Conservation (phyloP, 345 rosid species). For the Balakata baccata region DNA sequence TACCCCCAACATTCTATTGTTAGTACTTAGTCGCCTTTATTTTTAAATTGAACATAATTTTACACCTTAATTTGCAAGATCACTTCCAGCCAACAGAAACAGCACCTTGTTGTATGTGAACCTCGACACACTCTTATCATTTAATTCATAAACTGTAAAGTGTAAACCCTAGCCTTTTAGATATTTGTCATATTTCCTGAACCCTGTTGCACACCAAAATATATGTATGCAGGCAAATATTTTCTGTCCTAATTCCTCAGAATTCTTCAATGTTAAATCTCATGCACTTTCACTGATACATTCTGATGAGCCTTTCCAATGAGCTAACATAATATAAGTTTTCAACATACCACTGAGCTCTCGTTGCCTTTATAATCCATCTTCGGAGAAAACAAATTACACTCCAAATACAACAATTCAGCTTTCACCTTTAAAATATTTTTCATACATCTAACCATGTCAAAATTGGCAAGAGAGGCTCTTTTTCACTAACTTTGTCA, state of each 20-base stretch:
- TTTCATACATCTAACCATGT: background rate
- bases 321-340: background rate
- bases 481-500: background rate
- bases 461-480: background rate
- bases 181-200: background rate
- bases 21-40: background rate
- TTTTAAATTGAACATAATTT: background rate
- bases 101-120: background rate
- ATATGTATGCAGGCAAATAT: background rate
- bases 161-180: background rate
- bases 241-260: background rate
- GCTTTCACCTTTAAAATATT: background rate
- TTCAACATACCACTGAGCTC: background rate
- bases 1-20: background rate
- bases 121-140: background rate
- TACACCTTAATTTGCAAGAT: background rate
- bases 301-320: background rate
- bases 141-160: background rate
- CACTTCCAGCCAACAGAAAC: background rate
- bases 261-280: background rate
- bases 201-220: background rate
- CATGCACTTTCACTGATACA: background rate
- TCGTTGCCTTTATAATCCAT: background rate
- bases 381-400: constrained; percentile 4
- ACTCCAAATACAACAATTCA: background rate